Evolutionary conservation across 257 asterid genomes (phyloP), one percentile per base, ranked within the genome.

Genomic region (Solanum pennellii): DNA sequence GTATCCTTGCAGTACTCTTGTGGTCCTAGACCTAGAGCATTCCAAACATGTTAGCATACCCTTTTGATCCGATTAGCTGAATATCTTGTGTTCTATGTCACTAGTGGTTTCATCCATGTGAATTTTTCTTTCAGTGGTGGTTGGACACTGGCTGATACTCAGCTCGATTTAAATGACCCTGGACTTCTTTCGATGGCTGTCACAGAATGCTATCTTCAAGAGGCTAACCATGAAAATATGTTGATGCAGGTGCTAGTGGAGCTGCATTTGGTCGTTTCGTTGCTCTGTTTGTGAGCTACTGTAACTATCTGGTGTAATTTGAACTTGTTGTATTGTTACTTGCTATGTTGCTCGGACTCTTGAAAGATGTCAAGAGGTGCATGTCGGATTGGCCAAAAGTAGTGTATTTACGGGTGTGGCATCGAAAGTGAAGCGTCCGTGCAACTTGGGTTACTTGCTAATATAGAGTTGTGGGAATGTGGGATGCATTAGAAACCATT

Each of bases 201-300:
- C 4, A 90, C 94, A 11, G 90, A 92, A 83, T 86, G 87, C 47
- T 93, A 80, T 68, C 87, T 92, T 86, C 88, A 91, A 29, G 94
- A 91, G 18, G 87, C 92, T 29, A 91, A 92, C 29, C 89, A 88
- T 89, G 93, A 89, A 92, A 92, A 33, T 89, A 90, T 86, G 83
- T 88, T 42, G 91, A 89, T 86, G 86, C 89, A 85, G 90, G 39
- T 89, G 89, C 93, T 69, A 92, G 91, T 82, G 92, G 94, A 86
- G 92, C 94, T 82, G 94, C 91, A 86, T 92, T 92, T 89, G 89
- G 89, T 49, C 91, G 89, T 8, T 91, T 91, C 76, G 91, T 86
- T 88, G 93, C 92, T 86, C 87, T 91, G 56, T 89, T 92, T 73
- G 94, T 92, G 89, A 76, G 90, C 80, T 65, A 73, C 42, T 87